Evolutionary conservation across 2,329 filamentous ascomycete genomes (phyloP), one percentile per base, ranked within the genome.

Genomic region (Teratosphaeria epicoccoides): DNA sequence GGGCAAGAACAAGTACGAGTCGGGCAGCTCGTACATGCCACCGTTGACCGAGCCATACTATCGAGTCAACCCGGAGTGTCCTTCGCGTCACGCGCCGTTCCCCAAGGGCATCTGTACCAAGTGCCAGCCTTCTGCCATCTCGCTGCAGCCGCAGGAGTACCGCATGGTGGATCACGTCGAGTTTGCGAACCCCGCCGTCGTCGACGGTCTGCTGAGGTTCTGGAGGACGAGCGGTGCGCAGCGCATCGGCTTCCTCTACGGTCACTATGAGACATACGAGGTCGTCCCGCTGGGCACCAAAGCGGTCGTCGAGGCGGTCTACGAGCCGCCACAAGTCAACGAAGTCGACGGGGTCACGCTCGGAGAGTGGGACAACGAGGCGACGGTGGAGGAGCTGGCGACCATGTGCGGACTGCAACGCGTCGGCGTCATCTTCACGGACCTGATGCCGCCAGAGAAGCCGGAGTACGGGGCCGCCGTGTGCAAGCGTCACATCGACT

Each of bases 91-190:
- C 70, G 85, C 89, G 17, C 81, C 85, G 43, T 98, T 93, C 83
- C 93, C 93, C 2, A 89, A 94, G 61, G 93, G 93, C 14, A 97
- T 98, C 59, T 98, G 93, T 73, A 94, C 88, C 53, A 98, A 97
- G 68, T 98, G 93, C 63, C 94, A 98, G 66, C 93, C 93, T 6
- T 95, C 91, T 58, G 91, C 93, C 51, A 98, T 98, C 65, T 95
- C 88, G 10, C 74, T 98, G 49, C 90, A 97, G 66, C 88, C 89
- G 4, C 93, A 98, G 69, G 78, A 85, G 20, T 98, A 91, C 68
- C 88, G 93, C 49, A 96, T 93, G 87, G 90, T 98, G 3, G 93
- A 98, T 63, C 93, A 98, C 68, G 93, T 98, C 57, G 94, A 98
- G 69, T 97, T 98, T 66, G 84, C 91, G 1, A 84, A 87, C 1